These are phyloP conservation scores for Mesostigma viride DNA, from an alignment of 139 green algal genomes.

Conservation along the genomic window DNA sequence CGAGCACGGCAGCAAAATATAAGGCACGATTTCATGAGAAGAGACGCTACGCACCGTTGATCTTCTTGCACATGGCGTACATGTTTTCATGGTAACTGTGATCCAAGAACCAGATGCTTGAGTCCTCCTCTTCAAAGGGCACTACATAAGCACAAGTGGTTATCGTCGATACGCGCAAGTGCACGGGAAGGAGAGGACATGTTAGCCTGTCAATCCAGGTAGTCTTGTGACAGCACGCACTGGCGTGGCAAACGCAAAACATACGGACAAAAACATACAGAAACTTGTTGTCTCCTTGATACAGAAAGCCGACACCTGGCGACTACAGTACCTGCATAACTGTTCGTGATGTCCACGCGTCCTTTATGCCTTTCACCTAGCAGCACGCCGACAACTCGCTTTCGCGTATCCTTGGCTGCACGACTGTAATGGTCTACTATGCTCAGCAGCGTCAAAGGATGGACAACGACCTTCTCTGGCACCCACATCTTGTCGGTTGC, in stretches of 20 bases:
- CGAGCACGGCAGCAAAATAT: too few species aligned
- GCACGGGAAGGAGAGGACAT: too few species aligned
- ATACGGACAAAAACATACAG: not conserved
- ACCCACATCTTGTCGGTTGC: too few species aligned
- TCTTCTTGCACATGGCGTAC: constrained; percentile 97
- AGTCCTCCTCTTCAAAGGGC: constrained; percentile 96
- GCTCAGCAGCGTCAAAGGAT: constrained; percentile 89
- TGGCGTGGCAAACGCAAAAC: too few species aligned
- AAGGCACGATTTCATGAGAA: too few species aligned
- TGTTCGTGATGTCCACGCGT: constrained; percentile 87
- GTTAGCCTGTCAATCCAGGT: too few species aligned
- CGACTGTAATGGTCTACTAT: constrained; percentile 98
- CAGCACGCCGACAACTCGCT: constrained; percentile 87
- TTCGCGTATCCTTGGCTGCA: constrained; percentile 88
- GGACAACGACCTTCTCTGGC: constrained; percentile 49
- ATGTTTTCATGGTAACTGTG: constrained; percentile 96
- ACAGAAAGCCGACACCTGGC: too few species aligned
- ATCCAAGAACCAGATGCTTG: constrained; percentile 97
- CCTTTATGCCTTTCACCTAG: constrained; percentile 78
- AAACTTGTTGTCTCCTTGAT: too few species aligned
- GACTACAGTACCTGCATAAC: constrained; percentile 69
- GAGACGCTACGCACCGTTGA: constrained; percentile 85
- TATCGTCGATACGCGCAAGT: too few species aligned
- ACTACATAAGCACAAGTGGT: constrained; percentile 53
- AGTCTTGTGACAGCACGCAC: too few species aligned